These are phyloP conservation scores for Typha latifolia DNA, from an alignment of 176 grass and related monocot species.

Conservation along the genomic window DNA sequence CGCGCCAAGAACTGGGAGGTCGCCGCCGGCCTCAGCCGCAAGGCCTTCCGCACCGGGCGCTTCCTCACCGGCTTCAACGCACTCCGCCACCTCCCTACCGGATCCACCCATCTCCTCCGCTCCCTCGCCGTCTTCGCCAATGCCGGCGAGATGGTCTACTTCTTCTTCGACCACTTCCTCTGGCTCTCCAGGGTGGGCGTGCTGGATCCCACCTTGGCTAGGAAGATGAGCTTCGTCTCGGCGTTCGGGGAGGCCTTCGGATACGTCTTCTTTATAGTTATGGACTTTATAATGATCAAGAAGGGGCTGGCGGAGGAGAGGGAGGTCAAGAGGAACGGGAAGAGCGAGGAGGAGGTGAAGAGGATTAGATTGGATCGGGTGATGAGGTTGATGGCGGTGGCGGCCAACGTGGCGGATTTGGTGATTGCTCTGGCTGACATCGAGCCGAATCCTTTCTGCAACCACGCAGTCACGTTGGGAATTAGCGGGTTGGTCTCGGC, in stretches of 20 bases:
- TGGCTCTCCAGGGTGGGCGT: slow-evolving; percentile 66
- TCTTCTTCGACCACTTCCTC: slow-evolving; percentile 96
- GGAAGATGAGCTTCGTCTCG: slow-evolving; percentile 54
- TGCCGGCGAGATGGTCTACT: slow-evolving; percentile 98
- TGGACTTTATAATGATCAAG: slow-evolving; percentile 73
- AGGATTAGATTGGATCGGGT: slow-evolving; percentile 58
- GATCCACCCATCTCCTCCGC: slow-evolving; percentile 31
- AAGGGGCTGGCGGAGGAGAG: slow-evolving; percentile 46
- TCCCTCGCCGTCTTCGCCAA: slow-evolving; percentile 70
- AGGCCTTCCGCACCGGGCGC: slow-evolving; percentile 78
- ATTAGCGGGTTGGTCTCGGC: slow-evolving; percentile 90
- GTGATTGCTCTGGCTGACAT: slow-evolving; percentile 64
- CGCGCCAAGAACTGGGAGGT: slow-evolving; percentile 96
- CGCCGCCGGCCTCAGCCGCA: slow-evolving; percentile 78
- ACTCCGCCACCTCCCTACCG: slow-evolving; percentile 39
- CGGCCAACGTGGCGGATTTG: slow-evolving; percentile 72
- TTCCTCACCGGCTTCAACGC: slow-evolving; percentile 75
- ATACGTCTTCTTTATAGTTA: slow-evolving; percentile 81
- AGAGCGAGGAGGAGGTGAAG: slow-evolving; percentile 23
- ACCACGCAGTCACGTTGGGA: slow-evolving; percentile 70
- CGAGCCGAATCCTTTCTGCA: slow-evolving; percentile 88
- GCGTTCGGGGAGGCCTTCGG: slow-evolving; percentile 76
- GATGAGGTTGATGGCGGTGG: slow-evolving; percentile 89
- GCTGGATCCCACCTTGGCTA: slow-evolving; percentile 41
- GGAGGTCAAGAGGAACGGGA: background rate